phyloP scores from a whole-genome alignment of 176 grass and related monocot genomes.

The Olyra latifolia region DNA sequence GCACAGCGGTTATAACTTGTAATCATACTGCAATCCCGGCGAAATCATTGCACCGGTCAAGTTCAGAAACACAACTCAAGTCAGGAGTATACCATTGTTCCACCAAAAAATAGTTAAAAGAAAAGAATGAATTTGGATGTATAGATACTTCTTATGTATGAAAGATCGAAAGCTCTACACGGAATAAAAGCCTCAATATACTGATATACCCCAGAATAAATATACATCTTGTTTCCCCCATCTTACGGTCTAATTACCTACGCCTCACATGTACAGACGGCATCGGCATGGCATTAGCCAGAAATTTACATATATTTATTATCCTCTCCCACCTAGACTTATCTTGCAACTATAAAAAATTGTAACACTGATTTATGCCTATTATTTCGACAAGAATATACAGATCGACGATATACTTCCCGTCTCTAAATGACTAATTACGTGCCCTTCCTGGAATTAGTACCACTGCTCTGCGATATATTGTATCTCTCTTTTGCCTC shows the following conservation, averaged over 20 bases:
- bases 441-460: slow-evolving; percentile 33
- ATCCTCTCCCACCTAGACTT: slow-evolving; percentile 36
- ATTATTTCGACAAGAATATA: slow-evolving; percentile 39
- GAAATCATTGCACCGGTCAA: not conserved
- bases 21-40: not conserved
- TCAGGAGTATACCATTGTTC: not conserved
- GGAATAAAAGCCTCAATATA: slow-evolving; percentile 16
- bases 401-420: slow-evolving; percentile 22
- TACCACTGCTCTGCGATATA: slow-evolving; percentile 7
- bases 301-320: slow-evolving; percentile 39
- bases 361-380: slow-evolving; percentile 24
- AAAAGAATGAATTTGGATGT: not conserved
- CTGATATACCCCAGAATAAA: slow-evolving; percentile 40
- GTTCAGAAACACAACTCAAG: not conserved
- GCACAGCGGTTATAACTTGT: not conserved
- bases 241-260: slow-evolving; percentile 31
- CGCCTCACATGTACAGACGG: slow-evolving; percentile 51
- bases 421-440: slow-evolving; percentile 33
- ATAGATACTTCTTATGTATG: not conserved
- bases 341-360: slow-evolving; percentile 38
- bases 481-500: slow-evolving; percentile 42
- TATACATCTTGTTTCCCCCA: slow-evolving; percentile 35
- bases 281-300: slow-evolving; percentile 10
- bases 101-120: not conserved
- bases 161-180: not conserved